Base-by-base conservation (phyloP, 1,284 basidiomycete genomes). In the Phellopilus nigrolimitatus region DNA sequence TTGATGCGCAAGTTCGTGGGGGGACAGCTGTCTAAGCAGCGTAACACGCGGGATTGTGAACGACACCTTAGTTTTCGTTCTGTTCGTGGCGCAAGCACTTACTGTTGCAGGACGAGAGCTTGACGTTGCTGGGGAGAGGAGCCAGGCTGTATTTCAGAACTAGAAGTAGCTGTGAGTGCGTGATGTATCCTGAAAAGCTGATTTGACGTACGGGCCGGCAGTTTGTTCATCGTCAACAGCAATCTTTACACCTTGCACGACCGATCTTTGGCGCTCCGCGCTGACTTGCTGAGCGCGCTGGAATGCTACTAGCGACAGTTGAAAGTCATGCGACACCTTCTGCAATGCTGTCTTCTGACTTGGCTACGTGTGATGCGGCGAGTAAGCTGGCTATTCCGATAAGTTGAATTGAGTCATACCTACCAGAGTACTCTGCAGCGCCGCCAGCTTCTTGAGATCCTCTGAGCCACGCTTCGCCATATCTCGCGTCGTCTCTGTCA, bases 381-480 rank as follows among this genome's bases (percentile, higher is more conserved):
- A 50, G 41, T 49, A 25, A 4, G 15, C 5, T 50, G 9, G 22
- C 5, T 9, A 41, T 44, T 25, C 42, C 28, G 31, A 41, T 19
- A 28, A 36, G 36, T 28, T 50, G 33, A 33, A 41, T 5, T 19
- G 10, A 34, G 47, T n/a, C 51, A 49, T 15, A 70, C 79, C 52
- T 58, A 89, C 88, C 64, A 87, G 67, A 2, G 71, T 72, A 0
- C 75, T 68, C 54, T 91, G 86, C 58, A 90, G 72, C 2, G 76
- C 70, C 3, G 88, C 84, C 1, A 95, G 73, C 58, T 81, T 84
- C 80, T 97, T 97, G 64, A 98, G 70, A 62, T 97, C 94, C 41
- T 90, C 88, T 0, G 92, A 93, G 4, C 90, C 89, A 54, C 92
- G 85, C 71, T 97, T 98, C 33, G 92, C 87, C 81, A 98, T 93